phyloP scores from a whole-genome alignment of 495 filamentous ascomycete genomes.

The Aspergillus affinis region DNA sequence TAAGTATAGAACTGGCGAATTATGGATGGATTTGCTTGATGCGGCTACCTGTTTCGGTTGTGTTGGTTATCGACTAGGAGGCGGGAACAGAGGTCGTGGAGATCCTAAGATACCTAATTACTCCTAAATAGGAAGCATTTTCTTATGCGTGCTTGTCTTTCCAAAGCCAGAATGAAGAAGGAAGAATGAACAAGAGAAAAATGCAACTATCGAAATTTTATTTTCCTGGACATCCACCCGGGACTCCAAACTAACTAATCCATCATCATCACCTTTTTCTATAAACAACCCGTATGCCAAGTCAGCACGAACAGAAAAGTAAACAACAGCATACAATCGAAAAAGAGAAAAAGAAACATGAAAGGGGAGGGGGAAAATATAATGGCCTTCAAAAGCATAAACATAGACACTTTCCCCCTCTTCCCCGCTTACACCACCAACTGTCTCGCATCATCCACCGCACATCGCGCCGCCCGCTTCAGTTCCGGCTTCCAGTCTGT shows the following conservation, averaged over 20 bases:
- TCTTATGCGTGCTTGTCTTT: background rate
- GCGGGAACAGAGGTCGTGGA: background rate
- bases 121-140: background rate
- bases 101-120: background rate
- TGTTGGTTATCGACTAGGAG: background rate
- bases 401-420: constrained; percentile 6
- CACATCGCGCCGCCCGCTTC: constrained; percentile 81
- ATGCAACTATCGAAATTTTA: background rate
- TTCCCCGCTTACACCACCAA: constrained; percentile 34
- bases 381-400: background rate
- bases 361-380: background rate
- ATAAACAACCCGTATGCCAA: background rate
- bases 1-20: constrained; percentile 7
- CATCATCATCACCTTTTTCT: background rate
- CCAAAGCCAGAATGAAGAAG: too few relatives aligned
- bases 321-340: background rate
- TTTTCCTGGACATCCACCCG: background rate
- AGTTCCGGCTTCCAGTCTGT: constrained; percentile 64
- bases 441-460: constrained; percentile 53
- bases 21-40: background rate
- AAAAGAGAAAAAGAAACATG: background rate
- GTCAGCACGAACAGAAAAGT: background rate
- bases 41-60: background rate
- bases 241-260: background rate
- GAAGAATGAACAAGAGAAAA: background rate